Conservation (phyloP, 768 basidiomycete genomes). For the Agrocybe praecox region DNA sequence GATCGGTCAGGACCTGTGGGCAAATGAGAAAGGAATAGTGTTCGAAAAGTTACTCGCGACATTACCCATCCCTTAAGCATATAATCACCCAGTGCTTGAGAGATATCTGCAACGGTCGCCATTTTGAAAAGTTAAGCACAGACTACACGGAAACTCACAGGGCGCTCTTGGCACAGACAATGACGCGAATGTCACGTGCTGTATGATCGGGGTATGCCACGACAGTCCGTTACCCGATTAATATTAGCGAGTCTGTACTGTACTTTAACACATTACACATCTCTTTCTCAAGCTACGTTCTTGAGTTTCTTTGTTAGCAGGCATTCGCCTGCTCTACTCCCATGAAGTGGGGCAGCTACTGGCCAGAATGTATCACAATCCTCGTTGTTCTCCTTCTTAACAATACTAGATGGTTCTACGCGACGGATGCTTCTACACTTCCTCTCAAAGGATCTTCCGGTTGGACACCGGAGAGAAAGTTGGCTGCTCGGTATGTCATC, state of each 20-base stretch:
- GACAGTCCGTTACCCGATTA: constrained; percentile 19
- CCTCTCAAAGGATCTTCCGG: constrained; percentile 30
- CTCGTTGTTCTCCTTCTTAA: constrained; percentile 39
- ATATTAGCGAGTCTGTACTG: not conserved
- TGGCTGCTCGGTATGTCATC: constrained; percentile 53
- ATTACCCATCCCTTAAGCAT: constrained; percentile 81
- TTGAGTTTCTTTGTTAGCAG: not conserved
- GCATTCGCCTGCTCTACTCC: constrained; percentile 20
- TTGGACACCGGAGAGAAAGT: constrained; percentile 64
- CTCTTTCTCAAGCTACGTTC: constrained; percentile 2
- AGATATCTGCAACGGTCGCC: constrained; percentile 56
- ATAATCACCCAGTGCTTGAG: constrained; percentile 65
- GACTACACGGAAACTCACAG: not conserved
- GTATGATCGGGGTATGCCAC: constrained; percentile 26
- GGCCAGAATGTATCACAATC: constrained; percentile 51
- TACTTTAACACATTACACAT: not conserved
- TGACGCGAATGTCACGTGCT: constrained; percentile 21
- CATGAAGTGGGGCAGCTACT: constrained; percentile 55
- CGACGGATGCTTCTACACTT: constrained; percentile 30
- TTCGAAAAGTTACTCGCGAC: not conserved
- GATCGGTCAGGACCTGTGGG: constrained; percentile 63
- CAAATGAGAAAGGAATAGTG: not conserved
- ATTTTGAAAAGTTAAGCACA: constrained; percentile 29
- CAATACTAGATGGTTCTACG: constrained; percentile 31
- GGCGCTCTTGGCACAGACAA: not conserved